phyloP scores from a whole-genome alignment of 306 rosid species.

The Quercus glauca region DNA sequence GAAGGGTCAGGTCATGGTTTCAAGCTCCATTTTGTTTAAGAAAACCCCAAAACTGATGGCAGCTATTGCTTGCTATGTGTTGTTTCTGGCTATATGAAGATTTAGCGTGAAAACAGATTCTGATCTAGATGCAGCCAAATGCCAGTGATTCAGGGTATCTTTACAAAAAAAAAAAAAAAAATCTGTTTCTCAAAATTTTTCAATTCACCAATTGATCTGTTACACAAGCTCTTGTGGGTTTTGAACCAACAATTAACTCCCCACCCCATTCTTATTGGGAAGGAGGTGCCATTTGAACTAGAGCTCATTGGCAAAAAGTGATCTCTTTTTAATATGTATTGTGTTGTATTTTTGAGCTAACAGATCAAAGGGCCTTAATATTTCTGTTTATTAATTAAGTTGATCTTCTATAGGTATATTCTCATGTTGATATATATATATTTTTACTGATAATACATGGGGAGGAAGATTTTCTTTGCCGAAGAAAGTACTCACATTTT shows the following conservation, averaged over 20 bases:
- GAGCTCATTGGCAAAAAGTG: not conserved
- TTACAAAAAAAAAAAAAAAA: too few relatives aligned
- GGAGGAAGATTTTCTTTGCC: conserved; percentile 77
- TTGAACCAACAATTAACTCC: not conserved
- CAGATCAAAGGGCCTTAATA: not conserved
- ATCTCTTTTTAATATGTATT: not conserved
- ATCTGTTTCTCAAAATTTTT: not conserved
- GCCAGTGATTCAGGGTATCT: not conserved
- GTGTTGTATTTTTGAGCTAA: not conserved
- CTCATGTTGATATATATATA: conserved; percentile 81
- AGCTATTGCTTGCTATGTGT: not conserved
- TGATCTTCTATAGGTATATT: conserved; percentile 59
- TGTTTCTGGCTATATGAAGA: not conserved
- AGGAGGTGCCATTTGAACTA: not conserved
- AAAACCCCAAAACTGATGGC: not conserved
- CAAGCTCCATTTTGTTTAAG: too few relatives aligned
- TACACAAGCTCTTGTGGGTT: not conserved
- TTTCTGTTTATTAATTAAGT: not conserved
- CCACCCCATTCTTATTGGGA: not conserved
- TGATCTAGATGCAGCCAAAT: not conserved
- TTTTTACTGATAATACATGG: conserved; percentile 66
- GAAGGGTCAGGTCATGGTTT: not conserved
- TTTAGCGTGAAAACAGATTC: not conserved
- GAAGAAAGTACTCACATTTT: conserved; percentile 84
- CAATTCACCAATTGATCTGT: not conserved